Base-by-base conservation (phyloP, 768 basidiomycete genomes). In the Tulasnella calospora region DNA sequence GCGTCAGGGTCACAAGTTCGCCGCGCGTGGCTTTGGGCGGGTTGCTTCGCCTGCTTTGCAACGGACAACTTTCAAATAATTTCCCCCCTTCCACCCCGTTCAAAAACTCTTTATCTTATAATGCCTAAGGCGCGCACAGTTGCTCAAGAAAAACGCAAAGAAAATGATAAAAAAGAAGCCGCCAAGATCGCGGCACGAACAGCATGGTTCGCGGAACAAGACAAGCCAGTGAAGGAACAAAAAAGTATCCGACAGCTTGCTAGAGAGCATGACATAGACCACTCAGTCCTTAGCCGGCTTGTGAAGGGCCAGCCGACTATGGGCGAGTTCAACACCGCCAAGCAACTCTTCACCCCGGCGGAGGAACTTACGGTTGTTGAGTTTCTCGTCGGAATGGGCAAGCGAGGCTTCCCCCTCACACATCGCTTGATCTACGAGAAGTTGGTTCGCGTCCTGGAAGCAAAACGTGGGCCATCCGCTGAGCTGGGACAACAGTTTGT, bases 351-450 rank as follows among this genome's bases (percentile, higher is more conserved):
- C 2, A 83, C 81, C 0, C 12, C 47, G 0, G 81, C 78, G n/a
- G 84, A 87, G 80, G 82, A 79, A 38, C 3, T 21, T 1, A n/a
- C 23, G 4, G 33, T 80, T 40, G 19, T 36, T 13, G 27, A 74
- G 3, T 71, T 35, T 27, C 30, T 27, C 33, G 27, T 74, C 17
- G 5, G 8, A 17, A 70, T 57, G 72, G 85, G 84, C 13, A 73
- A 81, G 27, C 80, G 82, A 21, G 85, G 85, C 13, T 86, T 86
- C 79, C 85, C 85, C n/a, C 81, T 85, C 13, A 84, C 74, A 46
- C 85, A 86, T 73, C 44, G 74, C n/a, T 72, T 82, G 12, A 78
- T 87, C 3, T 83, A 83, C 74, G 85, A 85, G 79, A 81, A 84
- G 81, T 19, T 36, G n/a, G 19, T 36, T 23, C 46, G 12, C n/a